Conservation (phyloP, 2,329 filamentous ascomycete genomes). For the Neonectria ditissima region DNA sequence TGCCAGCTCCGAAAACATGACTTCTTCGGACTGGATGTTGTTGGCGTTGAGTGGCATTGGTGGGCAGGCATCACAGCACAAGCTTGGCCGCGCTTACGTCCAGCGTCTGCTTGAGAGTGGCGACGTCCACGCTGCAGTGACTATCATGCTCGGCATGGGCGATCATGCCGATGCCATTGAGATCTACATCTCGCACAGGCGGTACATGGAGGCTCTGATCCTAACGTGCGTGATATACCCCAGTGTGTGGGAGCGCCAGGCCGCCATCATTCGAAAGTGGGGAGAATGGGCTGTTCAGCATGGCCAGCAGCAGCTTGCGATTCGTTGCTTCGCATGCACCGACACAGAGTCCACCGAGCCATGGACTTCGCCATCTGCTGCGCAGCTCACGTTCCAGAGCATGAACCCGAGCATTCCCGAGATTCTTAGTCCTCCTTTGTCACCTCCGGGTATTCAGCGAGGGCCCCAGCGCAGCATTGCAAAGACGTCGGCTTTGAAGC, state of each 20-base stretch:
- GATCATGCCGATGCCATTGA: slow-evolving; percentile 96
- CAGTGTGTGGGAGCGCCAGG: slow-evolving; percentile 89
- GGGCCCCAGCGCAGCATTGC: slow-evolving; percentile 73
- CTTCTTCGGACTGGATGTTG: slow-evolving; percentile 96
- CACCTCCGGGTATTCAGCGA: slow-evolving; percentile 73
- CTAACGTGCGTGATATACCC: slow-evolving; percentile 87
- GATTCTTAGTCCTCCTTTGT: slow-evolving; percentile 77
- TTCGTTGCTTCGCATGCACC: slow-evolving; percentile 92
- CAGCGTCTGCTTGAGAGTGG: slow-evolving; percentile 90
- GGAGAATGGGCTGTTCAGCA: slow-evolving; percentile 91
- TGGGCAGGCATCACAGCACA: slow-evolving; percentile 80
- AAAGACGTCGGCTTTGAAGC: slow-evolving; percentile 86
- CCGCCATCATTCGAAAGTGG: slow-evolving; percentile 91
- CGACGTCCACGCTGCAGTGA: slow-evolving; percentile 91
- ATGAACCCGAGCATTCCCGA: slow-evolving; percentile 68
- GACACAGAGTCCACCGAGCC: slow-evolving; percentile 86
- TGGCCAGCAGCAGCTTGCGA: slow-evolving; percentile 89
- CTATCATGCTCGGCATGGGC: slow-evolving; percentile 91
- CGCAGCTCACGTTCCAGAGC: slow-evolving; percentile 67
- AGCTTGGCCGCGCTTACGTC: slow-evolving; percentile 89
- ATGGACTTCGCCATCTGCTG: slow-evolving; percentile 87
- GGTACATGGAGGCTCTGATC: slow-evolving; percentile 92
- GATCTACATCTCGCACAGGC: slow-evolving; percentile 91
- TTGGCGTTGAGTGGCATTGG: slow-evolving; percentile 91
- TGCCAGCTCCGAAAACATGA: slow-evolving; percentile 86